Conservation (phyloP, 2,329 filamentous ascomycete species). For the Coleophoma crateriformis region DNA sequence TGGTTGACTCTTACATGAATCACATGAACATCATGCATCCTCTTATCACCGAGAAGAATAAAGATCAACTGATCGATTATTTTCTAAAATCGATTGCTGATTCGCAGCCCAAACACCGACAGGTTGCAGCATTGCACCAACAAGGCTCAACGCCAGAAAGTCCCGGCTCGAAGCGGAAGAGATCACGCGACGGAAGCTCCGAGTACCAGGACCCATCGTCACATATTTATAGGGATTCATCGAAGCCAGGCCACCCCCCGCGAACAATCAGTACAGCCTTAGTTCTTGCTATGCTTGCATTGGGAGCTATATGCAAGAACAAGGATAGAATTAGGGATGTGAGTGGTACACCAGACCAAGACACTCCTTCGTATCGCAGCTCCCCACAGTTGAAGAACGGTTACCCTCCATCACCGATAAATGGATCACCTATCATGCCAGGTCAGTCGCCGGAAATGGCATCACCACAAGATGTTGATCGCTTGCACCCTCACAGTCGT, state of each 20-base stretch:
- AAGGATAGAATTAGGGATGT: constrained; percentile 52
- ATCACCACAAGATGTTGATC: constrained; percentile 46
- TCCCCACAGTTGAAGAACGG: constrained; percentile 39
- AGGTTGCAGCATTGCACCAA: constrained; percentile 9
- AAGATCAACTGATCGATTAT: constrained; percentile 27
- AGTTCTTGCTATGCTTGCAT: constrained; percentile 73
- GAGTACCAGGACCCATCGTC: constrained; percentile 16
- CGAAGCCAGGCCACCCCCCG: constrained; percentile 45
- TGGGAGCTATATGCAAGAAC: constrained; percentile 74
- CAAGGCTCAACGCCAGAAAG: constrained; percentile 20
- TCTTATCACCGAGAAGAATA: constrained; percentile 49
- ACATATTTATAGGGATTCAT: constrained; percentile 12
- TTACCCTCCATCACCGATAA: constrained; percentile 44
- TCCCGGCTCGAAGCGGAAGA: constrained; percentile 25
- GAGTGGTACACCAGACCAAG: constrained; percentile 32
- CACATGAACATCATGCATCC: constrained; percentile 63
- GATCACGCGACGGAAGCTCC: constrained; percentile 16
- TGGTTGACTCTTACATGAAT: constrained; percentile 52
- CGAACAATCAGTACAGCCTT: constrained; percentile 75
- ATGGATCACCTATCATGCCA: constrained; percentile 45
- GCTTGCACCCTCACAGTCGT: constrained; percentile 32
- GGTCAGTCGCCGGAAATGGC: constrained; percentile 37
- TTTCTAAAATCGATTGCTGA: constrained; percentile 24
- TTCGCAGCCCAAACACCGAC: constrained; percentile 19
- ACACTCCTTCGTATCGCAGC: constrained; percentile 8